Percentiles rank a stretch among this genome's conserved stretches.
phyloP scores from a whole-genome alignment of 2,329 filamentous ascomycete species.

The Triangularia setosa region DNA sequence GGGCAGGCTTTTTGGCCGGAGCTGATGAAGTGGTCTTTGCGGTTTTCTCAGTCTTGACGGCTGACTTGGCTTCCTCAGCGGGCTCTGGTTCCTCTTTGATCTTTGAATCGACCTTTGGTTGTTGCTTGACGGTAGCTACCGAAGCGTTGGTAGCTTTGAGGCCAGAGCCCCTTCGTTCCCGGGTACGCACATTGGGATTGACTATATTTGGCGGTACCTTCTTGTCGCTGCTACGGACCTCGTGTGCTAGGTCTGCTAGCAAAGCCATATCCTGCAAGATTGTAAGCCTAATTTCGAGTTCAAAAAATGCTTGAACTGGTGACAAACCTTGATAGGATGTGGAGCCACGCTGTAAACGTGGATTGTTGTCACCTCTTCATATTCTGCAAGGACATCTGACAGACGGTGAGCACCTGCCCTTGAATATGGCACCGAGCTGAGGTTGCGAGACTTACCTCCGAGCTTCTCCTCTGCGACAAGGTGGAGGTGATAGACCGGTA shows the following conservation, averaged over 20 bases:
- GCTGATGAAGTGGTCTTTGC: constrained; percentile 27
- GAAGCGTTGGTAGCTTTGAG: constrained; percentile 28
- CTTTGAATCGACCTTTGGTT: constrained; percentile 25
- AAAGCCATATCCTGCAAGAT: constrained; percentile 55
- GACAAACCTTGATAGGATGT: constrained; percentile 58
- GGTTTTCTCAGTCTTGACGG: constrained; percentile 34
- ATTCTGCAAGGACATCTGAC: constrained; percentile 62
- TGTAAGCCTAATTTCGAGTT: not conserved
- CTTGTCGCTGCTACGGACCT: constrained; percentile 44
- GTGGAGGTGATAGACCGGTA: constrained; percentile 56
- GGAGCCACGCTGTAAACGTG: constrained; percentile 85
- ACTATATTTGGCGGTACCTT: constrained; percentile 60
- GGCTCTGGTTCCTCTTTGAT: constrained; percentile 24
- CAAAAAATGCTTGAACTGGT: accelerated
- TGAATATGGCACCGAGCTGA: constrained; percentile 1
- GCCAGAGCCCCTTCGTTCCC: constrained; percentile 40
- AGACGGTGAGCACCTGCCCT: constrained; percentile 5
- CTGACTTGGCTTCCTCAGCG: constrained; percentile 26
- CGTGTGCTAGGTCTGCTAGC: constrained; percentile 65
- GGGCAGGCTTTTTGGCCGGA: constrained; percentile 37
- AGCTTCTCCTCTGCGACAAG: constrained; percentile 71
- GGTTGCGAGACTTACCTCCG: constrained; percentile 45
- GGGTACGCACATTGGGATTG: constrained; percentile 62
- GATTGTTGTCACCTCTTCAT: constrained; percentile 70
- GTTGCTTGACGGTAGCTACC: constrained; percentile 24